Evolutionary conservation across 805 yeast species (phyloP), one percentile per base, ranked within the genome.

Genomic region (Grigorovia jiainica): DNA sequence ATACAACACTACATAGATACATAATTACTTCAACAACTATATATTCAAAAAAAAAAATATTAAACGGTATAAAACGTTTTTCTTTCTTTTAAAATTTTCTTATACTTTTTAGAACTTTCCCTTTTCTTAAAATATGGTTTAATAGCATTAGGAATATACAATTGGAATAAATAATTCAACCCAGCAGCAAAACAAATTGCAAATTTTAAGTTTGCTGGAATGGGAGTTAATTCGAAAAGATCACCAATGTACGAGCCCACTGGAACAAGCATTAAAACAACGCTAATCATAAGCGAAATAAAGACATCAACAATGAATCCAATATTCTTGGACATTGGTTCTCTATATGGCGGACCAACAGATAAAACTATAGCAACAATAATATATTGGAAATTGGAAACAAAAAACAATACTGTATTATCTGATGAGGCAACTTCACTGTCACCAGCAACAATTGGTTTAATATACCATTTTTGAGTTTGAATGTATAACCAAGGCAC

Each of bases 271-370:
- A 89, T 80, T 49, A 87, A 63, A 3, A 60, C 40, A 0, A 70
- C 46, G 13, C 90, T 79, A 8, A 78, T 45, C 5, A 67, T 38
- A 0, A 72, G 42, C 0, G 94, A 74, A 1, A 66, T 45, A 0
- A 66, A 47, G 34, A 84, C 68, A 40, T 87, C 86, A 1, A 67
- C 33, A 40, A 92, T 66, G 57, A 87, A 90, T 6, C 95, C 95
- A 9, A 49, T 39, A 53, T 82, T 92, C 47, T 77, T 70, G 21
- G 65, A 60, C 51, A 81, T 75, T 1, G 89, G 79, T 55, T 85
- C 82, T 43, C 98, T 72, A 61, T 87, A 92, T 17, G 99, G 99
- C 7, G 92, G 89, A 0, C 99, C 98, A 10, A 76, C 84, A 16
- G 95, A 83, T 45, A 92, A 67, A n/a, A 87, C 76, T 24, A 86